Evolutionary conservation across 2,329 filamentous ascomycete genomes (phyloP).

Genomic region (Pezicula neosporulosa): DNA sequence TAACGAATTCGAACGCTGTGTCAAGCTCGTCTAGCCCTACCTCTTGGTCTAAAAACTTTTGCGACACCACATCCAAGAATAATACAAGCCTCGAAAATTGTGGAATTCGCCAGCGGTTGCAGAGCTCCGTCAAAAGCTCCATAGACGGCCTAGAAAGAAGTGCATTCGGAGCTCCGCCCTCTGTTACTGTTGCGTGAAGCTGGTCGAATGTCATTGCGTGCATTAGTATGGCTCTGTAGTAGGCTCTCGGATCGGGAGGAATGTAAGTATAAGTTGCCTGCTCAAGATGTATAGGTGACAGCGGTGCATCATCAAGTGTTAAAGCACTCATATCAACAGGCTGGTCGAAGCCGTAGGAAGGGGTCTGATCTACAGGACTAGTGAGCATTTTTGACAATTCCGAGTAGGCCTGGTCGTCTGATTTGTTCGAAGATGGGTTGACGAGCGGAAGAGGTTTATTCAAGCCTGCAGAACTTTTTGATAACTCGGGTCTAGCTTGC

Average conservation of each 20-base stretch:
- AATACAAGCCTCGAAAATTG: conserved; percentile 75
- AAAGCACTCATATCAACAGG: conserved; percentile 28
- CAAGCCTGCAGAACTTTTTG: conserved; percentile 50
- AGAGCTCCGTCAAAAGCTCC: conserved; percentile 82
- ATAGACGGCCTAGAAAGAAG: conserved; percentile 74
- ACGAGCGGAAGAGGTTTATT: conserved; percentile 58
- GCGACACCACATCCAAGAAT: conserved; percentile 78
- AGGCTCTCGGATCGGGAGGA: conserved; percentile 75
- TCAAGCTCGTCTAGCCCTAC: conserved; percentile 80
- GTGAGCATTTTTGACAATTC: conserved; percentile 51
- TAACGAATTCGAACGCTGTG: conserved; percentile 76
- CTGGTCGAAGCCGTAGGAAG: conserved; percentile 36
- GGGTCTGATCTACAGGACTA: conserved; percentile 36
- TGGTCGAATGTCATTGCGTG: conserved; percentile 68
- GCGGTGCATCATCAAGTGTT: conserved; percentile 22
- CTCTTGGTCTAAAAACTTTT: conserved; percentile 83
- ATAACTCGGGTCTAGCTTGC: conserved; percentile 79
- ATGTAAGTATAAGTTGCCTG: conserved; percentile 82
- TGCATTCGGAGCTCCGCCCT: conserved; percentile 34
- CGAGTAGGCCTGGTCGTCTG: conserved; percentile 41
- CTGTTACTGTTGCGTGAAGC: conserved; percentile 46
- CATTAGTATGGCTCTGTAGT: conserved; percentile 78
- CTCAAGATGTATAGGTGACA: conserved; percentile 37
- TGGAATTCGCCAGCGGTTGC: conserved; percentile 84
- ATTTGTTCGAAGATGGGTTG: conserved; percentile 38